Percentiles rank a stretch among this genome's conserved stretches.
Evolutionary conservation across 768 basidiomycete genomes (phyloP).

Genomic region (Mycena pura): DNA sequence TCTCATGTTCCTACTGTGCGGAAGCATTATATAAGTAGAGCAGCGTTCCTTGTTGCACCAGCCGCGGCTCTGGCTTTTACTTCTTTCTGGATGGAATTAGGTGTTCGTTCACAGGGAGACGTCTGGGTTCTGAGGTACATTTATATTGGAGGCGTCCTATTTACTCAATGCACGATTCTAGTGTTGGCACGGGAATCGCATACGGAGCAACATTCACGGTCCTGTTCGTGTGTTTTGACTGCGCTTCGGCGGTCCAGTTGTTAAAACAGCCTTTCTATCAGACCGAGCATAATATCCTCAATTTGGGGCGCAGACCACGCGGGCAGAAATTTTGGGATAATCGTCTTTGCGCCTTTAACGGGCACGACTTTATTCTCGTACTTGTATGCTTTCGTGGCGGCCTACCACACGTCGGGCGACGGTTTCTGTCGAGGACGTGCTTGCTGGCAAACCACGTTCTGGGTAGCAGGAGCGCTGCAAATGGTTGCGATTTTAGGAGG

Average conservation of each 20-base stretch:
- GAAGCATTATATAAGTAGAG: conserved; percentile 65
- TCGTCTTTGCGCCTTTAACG: conserved; percentile 77
- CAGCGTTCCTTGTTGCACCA: conserved; percentile 62
- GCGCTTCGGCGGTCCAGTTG: neutral
- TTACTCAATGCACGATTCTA: conserved; percentile 33
- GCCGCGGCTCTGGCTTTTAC: conserved; percentile 55
- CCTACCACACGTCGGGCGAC: conserved; percentile 50
- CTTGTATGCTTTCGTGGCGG: conserved; percentile 75
- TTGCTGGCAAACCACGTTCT: conserved; percentile 77
- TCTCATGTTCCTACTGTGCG: conserved; percentile 43
- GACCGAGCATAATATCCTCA: conserved; percentile 73
- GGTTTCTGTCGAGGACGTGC: conserved; percentile 59
- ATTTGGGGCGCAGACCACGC: conserved; percentile 76
- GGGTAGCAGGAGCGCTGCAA: conserved; percentile 51
- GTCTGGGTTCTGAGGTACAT: conserved; percentile 83
- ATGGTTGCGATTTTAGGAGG: conserved; percentile 51
- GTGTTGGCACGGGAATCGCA: conserved; percentile 68
- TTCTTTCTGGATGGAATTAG: conserved; percentile 62
- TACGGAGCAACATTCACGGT: conserved; percentile 79
- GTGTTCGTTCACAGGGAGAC: conserved; percentile 52
- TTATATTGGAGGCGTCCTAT: no score
- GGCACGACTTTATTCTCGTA: conserved; percentile 83
- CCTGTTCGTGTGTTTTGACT: neutral
- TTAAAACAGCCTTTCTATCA: conserved; percentile 32
- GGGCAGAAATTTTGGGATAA: conserved; percentile 78